A percentile compares a stretch with the other conserved stretches of the same genome.
phyloP scores from a whole-genome alignment of 805 yeast species.

The Saccharomycopsis microspora region DNA sequence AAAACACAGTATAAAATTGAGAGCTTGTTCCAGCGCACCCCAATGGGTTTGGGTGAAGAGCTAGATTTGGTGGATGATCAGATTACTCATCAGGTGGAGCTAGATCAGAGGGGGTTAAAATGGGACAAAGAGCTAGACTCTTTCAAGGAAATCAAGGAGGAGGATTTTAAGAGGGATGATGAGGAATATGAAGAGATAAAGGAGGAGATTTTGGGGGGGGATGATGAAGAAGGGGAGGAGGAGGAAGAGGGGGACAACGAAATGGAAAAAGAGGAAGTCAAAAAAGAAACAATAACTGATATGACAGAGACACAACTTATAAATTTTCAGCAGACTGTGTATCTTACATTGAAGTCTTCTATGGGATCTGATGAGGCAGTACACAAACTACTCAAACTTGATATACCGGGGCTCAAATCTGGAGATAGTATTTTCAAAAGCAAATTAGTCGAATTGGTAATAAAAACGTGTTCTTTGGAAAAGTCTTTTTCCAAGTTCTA shows the following conservation, averaged over 20 bases:
- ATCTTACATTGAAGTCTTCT: constrained; percentile 77
- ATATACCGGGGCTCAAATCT: neutral
- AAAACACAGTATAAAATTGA: constrained; percentile 38
- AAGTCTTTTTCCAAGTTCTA: constrained; percentile 77
- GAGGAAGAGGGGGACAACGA: constrained; percentile 14
- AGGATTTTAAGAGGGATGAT: constrained; percentile 39
- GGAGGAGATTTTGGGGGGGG: constrained; percentile 35
- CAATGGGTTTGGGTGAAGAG: constrained; percentile 28
- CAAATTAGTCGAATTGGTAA: constrained; percentile 16
- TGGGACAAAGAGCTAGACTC: constrained; percentile 36
- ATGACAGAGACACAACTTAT: constrained; percentile 54
- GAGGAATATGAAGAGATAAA: constrained; percentile 31
- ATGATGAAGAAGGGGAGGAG: constrained; percentile 16
- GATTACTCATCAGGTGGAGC: constrained; percentile 40
- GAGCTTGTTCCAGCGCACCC: constrained; percentile 37
- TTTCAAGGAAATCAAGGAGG: constrained; percentile 33
- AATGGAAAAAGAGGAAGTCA: constrained; percentile 34
- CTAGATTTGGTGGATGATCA: constrained; percentile 56
- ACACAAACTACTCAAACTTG: constrained; percentile 59
- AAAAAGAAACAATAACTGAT: constrained; percentile 19
- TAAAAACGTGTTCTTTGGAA: constrained; percentile 57
- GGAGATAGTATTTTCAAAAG: constrained; percentile 7
- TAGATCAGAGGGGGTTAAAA: constrained; percentile 37
- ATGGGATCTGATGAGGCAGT: constrained; percentile 90
- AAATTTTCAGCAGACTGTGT: constrained; percentile 64